Base-by-base conservation (phyloP, 1,284 basidiomycete species). In the Sanghuangporus sanghuang region DNA sequence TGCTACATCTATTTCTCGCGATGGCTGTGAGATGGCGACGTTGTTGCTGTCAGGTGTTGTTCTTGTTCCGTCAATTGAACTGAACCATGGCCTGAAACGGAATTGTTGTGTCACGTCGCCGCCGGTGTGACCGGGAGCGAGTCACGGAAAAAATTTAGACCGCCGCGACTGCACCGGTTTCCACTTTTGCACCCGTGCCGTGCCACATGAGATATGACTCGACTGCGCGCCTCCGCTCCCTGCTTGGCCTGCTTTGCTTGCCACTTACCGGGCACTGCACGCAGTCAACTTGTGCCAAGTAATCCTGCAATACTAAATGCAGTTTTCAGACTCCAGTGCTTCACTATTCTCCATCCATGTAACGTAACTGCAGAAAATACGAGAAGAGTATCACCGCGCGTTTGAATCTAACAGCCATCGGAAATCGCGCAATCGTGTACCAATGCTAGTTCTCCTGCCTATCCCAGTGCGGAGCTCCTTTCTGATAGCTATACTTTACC, bases 101-200 rank as follows among this genome's bases (percentile, higher is more conserved):
- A 54, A 36, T n/a, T 38, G n/a, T 36, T 54, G 6, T 54, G 53
- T 54, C 53, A 54, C 53, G 18, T 54, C 32, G 32, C 14, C 53
- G 16, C 53, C 53, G 53, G 52, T 54, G 53, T 54, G 53, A 54
- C 53, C 53, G 53, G 53, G n/a, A 54, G 53, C 53, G 53, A 54
- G 53, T 54, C 53, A 54, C 3, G 53, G 53, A 38, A 38, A 52
- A 54, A 38, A 16, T 54, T 54, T 38, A n/a, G 32, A 36, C 32
- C 16, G 32, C 9, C 11, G 23, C 5, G 27, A 32, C 53, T 38
- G 32, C 53, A 54, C 53, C 53, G 53, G 44, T 35, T 52, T 52
- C 18, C 18, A n/a, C 27, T 52, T n/a, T 36, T 49, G 48, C 21
- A 36, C 32, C n/a, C n/a, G n/a, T n/a, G 44, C 52, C 23, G 52